phyloP scores from a whole-genome alignment of 768 basidiomycete genomes.

The Boletus huronensis region DNA sequence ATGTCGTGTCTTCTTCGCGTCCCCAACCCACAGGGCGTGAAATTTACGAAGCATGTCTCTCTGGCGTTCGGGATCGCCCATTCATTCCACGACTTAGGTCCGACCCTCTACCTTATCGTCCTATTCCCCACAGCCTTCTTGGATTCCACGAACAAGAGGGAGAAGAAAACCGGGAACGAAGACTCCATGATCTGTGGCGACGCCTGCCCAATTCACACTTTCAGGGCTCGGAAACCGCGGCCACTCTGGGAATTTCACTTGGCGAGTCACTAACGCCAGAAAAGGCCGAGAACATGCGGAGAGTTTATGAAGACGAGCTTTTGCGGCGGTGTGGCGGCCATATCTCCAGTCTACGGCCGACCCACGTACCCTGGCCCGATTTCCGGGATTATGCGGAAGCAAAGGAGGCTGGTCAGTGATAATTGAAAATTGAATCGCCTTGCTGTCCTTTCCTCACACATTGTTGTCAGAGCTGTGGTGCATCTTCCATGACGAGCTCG shows the following conservation, averaged over 20 bases:
- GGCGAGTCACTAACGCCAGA: constrained; percentile 41
- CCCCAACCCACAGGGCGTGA: constrained; percentile 43
- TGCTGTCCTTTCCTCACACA: constrained; percentile 15
- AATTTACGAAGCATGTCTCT: constrained; percentile 48
- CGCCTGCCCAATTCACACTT: constrained; percentile 41
- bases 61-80: constrained; percentile 52
- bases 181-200: constrained; percentile 62
- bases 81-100: constrained; percentile 58
- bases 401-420: constrained; percentile 73
- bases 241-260: constrained; percentile 10
- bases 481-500: constrained; percentile 87
- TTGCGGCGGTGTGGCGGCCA: constrained; percentile 50
- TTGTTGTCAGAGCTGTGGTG: constrained; percentile 73
- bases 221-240: constrained; percentile 25
- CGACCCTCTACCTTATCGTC: constrained; percentile 42
- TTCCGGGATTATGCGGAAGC: constrained; percentile 73
- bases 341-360: constrained; percentile 38
- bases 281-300: constrained; percentile 58
- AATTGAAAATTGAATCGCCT: constrained; percentile 9
- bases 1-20: constrained; percentile 18
- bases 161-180: constrained; percentile 53
- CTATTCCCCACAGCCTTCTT: constrained; percentile 47
- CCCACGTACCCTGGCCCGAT: constrained; percentile 62
- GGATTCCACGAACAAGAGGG: constrained; percentile 69
- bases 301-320: constrained; percentile 77